phyloP scores from a whole-genome alignment of 2,329 filamentous ascomycete genomes.

The Kalmusia sp. region DNA sequence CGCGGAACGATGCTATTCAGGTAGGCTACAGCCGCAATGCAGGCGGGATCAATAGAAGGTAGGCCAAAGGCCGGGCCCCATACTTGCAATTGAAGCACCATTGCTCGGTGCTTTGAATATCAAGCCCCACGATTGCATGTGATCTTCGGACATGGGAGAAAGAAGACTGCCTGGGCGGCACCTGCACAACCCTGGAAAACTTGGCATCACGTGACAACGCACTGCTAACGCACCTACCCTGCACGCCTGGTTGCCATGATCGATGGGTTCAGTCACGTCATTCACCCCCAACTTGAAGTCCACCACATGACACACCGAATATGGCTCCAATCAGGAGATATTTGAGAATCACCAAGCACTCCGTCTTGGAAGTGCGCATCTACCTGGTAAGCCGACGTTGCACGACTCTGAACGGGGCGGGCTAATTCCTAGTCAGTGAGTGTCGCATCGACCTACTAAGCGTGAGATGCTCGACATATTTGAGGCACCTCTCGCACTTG shows the following conservation, averaged over 20 bases:
- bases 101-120: slow-evolving; percentile 29
- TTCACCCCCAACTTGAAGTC: not conserved
- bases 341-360: slow-evolving; percentile 88
- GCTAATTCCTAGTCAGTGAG: slow-evolving; percentile 4
- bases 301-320: not conserved
- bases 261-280: slow-evolving; percentile 4
- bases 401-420: not conserved
- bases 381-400: slow-evolving; percentile 64
- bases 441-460: not conserved
- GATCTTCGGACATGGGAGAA: too few relatives aligned
- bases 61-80: slow-evolving; percentile 90
- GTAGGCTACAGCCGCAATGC: slow-evolving; percentile 82
- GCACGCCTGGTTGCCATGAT: too few relatives aligned
- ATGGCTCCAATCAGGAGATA: slow-evolving; percentile 90
- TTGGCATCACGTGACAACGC: slow-evolving; percentile 14
- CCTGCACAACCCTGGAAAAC: too few relatives aligned
- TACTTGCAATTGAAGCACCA: slow-evolving; percentile 79
- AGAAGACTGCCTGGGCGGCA: too few relatives aligned
- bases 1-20: slow-evolving; percentile 68
- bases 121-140: too few relatives aligned
- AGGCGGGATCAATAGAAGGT: slow-evolving; percentile 90
- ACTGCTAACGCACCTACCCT: not conserved
- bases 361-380: slow-evolving; percentile 94
- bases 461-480: not conserved
- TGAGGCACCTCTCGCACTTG: not conserved